Percentiles rank a stretch among this genome's conserved stretches.
Conservation (phyloP, 805 yeast species). For the Zygoascus flipseniorum region DNA sequence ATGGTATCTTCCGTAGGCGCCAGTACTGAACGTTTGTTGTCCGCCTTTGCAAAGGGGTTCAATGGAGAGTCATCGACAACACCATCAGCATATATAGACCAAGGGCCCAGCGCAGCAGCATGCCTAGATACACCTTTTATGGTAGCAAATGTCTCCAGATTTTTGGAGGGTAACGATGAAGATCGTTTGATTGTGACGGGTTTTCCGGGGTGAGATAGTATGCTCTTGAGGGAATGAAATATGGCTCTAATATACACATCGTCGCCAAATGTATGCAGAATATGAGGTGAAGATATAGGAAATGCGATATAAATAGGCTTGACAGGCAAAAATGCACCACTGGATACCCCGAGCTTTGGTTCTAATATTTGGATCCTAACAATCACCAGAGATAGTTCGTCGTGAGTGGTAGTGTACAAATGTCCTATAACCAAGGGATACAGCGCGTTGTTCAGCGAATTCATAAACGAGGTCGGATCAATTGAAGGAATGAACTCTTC, state of each 20-base stretch:
- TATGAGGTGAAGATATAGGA: constrained; percentile 57
- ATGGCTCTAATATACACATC: constrained; percentile 46
- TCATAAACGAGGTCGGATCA: constrained; percentile 45
- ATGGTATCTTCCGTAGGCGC: constrained; percentile 3
- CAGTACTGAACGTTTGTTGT: constrained; percentile 15
- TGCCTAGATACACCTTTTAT: constrained; percentile 56
- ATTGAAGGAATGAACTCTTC: constrained; percentile 29
- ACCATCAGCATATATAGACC: constrained; percentile 66
- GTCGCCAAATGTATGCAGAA: constrained; percentile 46
- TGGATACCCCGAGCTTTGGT: constrained; percentile 7
- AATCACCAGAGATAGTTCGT: constrained; percentile 49
- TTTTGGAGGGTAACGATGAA: constrained; percentile 33
- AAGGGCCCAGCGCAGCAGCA: constrained; percentile 55
- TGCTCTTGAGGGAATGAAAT: constrained; percentile 50
- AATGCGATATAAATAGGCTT: constrained; percentile 59
- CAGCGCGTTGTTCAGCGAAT: constrained; percentile 39
- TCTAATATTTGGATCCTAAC: constrained; percentile 67
- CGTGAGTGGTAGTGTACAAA: constrained; percentile 59
- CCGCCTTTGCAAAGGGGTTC: constrained; percentile 22
- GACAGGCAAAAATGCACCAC: constrained; percentile 32
- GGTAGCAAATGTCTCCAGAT: constrained; percentile 49
- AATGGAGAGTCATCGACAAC: constrained; percentile 59
- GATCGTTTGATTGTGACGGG: constrained; percentile 34
- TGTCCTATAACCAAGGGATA: constrained; percentile 30
- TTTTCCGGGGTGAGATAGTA: constrained; percentile 39